Evolutionary conservation across 495 filamentous ascomycete genomes (phyloP).

Genomic region (Parmelia sp.): DNA sequence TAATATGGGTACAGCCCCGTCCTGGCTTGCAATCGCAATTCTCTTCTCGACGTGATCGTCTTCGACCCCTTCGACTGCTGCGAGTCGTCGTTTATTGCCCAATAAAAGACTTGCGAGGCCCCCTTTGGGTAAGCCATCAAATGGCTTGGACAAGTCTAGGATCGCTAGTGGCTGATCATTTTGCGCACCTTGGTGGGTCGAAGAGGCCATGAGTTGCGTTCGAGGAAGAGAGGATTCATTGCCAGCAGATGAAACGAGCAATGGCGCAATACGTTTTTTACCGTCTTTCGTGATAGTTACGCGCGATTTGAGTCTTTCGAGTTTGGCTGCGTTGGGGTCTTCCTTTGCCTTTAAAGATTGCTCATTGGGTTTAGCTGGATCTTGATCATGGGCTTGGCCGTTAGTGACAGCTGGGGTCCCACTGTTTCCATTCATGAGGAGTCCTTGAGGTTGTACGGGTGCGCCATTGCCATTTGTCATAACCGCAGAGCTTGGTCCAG

Average conservation of each 20-base stretch:
- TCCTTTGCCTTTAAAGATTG: slow-evolving; percentile 46
- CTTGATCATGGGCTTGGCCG: slow-evolving; percentile 22
- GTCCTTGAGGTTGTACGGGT: slow-evolving; percentile 25
- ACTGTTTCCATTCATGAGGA: slow-evolving; percentile 19
- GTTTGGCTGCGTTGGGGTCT: slow-evolving; percentile 57
- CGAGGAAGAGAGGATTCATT: slow-evolving; percentile 84
- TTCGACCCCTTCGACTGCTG: slow-evolving; percentile 57
- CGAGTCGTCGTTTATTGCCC: slow-evolving; percentile 85
- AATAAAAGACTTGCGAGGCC: slow-evolving; percentile 78
- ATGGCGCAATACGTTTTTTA: slow-evolving; percentile 87
- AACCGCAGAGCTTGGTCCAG: slow-evolving; percentile 23
- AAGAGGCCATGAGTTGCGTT: slow-evolving; percentile 69
- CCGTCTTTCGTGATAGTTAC: slow-evolving; percentile 95
- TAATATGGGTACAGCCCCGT: slow-evolving; percentile 66
- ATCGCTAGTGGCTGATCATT: slow-evolving; percentile 76
- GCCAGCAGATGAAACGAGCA: slow-evolving; percentile 78
- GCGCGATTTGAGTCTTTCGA: slow-evolving; percentile 77
- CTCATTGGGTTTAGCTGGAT: slow-evolving; percentile 10
- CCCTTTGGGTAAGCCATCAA: slow-evolving; percentile 86
- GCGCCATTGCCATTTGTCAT: slow-evolving; percentile 40
- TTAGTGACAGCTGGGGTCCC: slow-evolving; percentile 19
- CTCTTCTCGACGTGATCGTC: slow-evolving; percentile 63
- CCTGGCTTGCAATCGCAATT: slow-evolving; percentile 46
- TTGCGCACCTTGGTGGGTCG: slow-evolving; percentile 48
- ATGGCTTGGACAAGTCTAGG: slow-evolving; percentile 88